These are phyloP conservation scores for Hyphodiscus sp. DNA, from an alignment of 2,329 filamentous ascomycete species.

Conservation along the genomic window DNA sequence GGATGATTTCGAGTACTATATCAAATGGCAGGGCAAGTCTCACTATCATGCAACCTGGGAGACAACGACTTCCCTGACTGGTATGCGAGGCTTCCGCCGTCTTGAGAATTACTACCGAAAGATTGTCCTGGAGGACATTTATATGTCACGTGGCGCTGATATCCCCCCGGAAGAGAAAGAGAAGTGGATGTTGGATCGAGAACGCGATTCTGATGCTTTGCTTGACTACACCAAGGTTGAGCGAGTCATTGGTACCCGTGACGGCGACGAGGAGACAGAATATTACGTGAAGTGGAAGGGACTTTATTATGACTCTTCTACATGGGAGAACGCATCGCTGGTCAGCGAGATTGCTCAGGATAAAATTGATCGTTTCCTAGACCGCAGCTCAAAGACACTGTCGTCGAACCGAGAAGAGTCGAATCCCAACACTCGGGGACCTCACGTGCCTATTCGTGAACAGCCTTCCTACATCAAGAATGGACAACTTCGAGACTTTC, in stretches of 20 bases:
- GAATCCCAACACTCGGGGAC: slow-evolving; percentile 66
- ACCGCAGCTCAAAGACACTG: slow-evolving; percentile 75
- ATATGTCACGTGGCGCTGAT: slow-evolving; percentile 66
- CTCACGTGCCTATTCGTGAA: slow-evolving; percentile 64
- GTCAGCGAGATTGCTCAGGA: slow-evolving; percentile 75
- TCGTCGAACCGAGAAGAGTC: slow-evolving; percentile 73
- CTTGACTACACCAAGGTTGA: slow-evolving; percentile 91
- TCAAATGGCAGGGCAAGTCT: slow-evolving; percentile 96
- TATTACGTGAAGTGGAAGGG: slow-evolving; percentile 98
- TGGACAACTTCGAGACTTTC: slow-evolving; percentile 85
- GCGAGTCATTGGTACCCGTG: slow-evolving; percentile 77
- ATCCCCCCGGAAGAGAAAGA: slow-evolving; percentile 80
- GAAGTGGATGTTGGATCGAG: slow-evolving; percentile 91
- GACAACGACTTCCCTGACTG: slow-evolving; percentile 63
- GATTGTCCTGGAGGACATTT: slow-evolving; percentile 71
- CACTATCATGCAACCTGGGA: slow-evolving; percentile 97
- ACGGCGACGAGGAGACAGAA: slow-evolving; percentile 73
- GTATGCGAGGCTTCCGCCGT: slow-evolving; percentile 78
- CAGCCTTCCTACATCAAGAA: slow-evolving; percentile 82
- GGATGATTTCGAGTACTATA: slow-evolving; percentile 82
- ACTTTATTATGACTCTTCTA: slow-evolving; percentile 86
- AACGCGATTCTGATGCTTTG: slow-evolving; percentile 81
- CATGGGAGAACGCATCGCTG: slow-evolving; percentile 77
- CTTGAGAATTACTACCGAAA: slow-evolving; percentile 94
- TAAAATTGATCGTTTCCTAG: slow-evolving; percentile 86